Conservation (phyloP, 2,329 filamentous ascomycete genomes). For the Ophiosphaerella herpotricha region DNA sequence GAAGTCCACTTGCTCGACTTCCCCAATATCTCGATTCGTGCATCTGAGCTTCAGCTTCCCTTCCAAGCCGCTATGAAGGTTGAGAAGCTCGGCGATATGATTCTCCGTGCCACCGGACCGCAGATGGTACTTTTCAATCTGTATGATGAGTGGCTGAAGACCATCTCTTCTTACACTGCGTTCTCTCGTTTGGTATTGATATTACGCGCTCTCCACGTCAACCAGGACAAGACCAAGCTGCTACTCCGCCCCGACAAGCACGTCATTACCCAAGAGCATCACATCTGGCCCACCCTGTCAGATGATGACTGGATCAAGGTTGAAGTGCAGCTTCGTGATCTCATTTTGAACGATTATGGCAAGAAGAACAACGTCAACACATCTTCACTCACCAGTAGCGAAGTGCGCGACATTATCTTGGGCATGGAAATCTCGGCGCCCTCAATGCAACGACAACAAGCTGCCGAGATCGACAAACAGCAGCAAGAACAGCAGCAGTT, state of each 20-base stretch:
- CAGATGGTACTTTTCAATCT: conserved; percentile 99
- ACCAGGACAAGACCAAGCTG: conserved; percentile 97
- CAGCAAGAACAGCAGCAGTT: conserved; percentile 96
- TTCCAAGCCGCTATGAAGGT: conserved; percentile 99
- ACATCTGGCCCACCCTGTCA: conserved; percentile 93
- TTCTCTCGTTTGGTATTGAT: conserved; percentile 96
- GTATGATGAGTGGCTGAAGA: conserved; percentile 98
- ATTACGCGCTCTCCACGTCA: conserved; percentile 91
- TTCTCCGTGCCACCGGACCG: conserved; percentile 94
- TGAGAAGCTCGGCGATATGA: conserved; percentile 99
- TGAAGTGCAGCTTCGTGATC: conserved; percentile 91
- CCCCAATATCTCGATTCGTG: conserved; percentile 97
- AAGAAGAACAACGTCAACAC: conserved; percentile 99
- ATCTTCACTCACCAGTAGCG: conserved; percentile 91
- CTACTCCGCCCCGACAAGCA: conserved; percentile 95
- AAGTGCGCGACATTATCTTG: conserved; percentile 96
- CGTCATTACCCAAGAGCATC: conserved; percentile 96
- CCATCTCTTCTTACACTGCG: conserved; percentile 96
- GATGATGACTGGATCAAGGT: conserved; percentile 99
- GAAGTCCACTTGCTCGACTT: conserved; percentile 98
- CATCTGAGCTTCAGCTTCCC: conserved; percentile 92
- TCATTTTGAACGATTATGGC: conserved; percentile 97
- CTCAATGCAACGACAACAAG: conserved; percentile 97
- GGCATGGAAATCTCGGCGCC: conserved; percentile 99
- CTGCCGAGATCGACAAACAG: conserved; percentile 98